Evolutionary conservation across 1,139 yeast species (phyloP).

Genomic region (Hyphopichia buzzinii): DNA sequence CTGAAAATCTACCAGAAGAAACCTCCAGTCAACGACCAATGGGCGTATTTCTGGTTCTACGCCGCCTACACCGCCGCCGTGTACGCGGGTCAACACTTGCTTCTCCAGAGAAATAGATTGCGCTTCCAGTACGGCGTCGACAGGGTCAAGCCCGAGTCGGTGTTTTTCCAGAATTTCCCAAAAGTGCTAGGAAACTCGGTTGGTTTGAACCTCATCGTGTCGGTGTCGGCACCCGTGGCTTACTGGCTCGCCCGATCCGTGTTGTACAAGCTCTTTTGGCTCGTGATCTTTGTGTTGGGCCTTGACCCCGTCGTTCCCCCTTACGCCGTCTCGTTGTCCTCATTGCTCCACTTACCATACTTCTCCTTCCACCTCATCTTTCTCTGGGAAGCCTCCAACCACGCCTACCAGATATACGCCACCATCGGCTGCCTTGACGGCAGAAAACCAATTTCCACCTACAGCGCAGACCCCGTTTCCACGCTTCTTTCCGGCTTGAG

Average conservation of each 20-base stretch:
- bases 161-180: slow-evolving; percentile 31
- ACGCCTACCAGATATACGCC: slow-evolving; percentile 68
- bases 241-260: slow-evolving; percentile 44
- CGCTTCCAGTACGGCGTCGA: slow-evolving; percentile 47
- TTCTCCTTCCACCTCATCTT: slow-evolving; percentile 40
- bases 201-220: slow-evolving; percentile 27
- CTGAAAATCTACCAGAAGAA: slow-evolving; percentile 49
- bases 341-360: slow-evolving; percentile 34
- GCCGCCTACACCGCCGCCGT: slow-evolving; percentile 37
- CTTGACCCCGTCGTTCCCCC: slow-evolving; percentile 35
- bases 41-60: slow-evolving; percentile 51
- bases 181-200: slow-evolving; percentile 36
- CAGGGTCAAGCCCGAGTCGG: slow-evolving; percentile 39
- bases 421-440: slow-evolving; percentile 82
- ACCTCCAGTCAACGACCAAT: slow-evolving; percentile 62
- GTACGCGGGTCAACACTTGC: slow-evolving; percentile 54
- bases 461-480: slow-evolving; percentile 69
- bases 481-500: slow-evolving; percentile 74
- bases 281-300: slow-evolving; percentile 26
- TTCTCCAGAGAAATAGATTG: slow-evolving; percentile 61
- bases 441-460: slow-evolving; percentile 64
- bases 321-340: slow-evolving; percentile 35
- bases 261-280: slow-evolving; percentile 40
- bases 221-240: slow-evolving; percentile 41
- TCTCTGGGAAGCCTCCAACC: slow-evolving; percentile 63